Percentiles rank a stretch among this genome's conserved stretches.
Evolutionary conservation across 805 yeast species (phyloP).

Genomic region (Osmozyma mogii): DNA sequence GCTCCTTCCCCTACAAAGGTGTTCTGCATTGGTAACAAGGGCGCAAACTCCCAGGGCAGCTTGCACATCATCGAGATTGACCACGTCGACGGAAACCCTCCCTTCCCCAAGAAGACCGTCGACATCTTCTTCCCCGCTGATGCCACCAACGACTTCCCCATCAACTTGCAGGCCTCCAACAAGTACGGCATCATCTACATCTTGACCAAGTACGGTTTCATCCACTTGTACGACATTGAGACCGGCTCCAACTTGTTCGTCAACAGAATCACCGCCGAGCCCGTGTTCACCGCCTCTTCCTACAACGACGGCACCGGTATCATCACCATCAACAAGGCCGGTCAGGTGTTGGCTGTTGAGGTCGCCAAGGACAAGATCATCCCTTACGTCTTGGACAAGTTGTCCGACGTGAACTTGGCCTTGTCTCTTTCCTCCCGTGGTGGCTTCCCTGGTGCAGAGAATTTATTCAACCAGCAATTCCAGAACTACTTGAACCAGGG

Average conservation of each 20-base stretch:
- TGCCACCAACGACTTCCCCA: constrained; percentile 94
- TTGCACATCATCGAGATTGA: constrained; percentile 94
- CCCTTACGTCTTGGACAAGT: constrained; percentile 80
- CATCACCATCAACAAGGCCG: constrained; percentile 86
- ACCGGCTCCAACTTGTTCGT: constrained; percentile 88
- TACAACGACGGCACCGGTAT: constrained; percentile 75
- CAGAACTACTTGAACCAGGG: constrained; percentile 77
- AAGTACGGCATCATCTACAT: constrained; percentile 82
- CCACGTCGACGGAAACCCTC: constrained; percentile 80
- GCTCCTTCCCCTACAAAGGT: constrained; percentile 71
- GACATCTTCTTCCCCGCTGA: constrained; percentile 97
- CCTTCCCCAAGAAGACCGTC: constrained; percentile 78
- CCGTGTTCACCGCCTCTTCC: constrained; percentile 81
- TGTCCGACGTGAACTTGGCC: constrained; percentile 82
- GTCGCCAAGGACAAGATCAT: constrained; percentile 76
- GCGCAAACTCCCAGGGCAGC: constrained; percentile 60
- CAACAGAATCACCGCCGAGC: constrained; percentile 92
- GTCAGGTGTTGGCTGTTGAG: constrained; percentile 91
- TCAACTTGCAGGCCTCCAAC: constrained; percentile 78
- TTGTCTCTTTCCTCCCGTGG: constrained; percentile 88
- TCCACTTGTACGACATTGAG: constrained; percentile 91
- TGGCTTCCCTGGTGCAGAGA: constrained; percentile 96
- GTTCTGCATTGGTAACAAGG: constrained; percentile 88
- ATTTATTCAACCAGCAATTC: constrained; percentile 83
- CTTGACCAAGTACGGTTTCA: constrained; percentile 92